Conservation (phyloP, 495 filamentous ascomycete species). For the Penicillium pulvis region DNA sequence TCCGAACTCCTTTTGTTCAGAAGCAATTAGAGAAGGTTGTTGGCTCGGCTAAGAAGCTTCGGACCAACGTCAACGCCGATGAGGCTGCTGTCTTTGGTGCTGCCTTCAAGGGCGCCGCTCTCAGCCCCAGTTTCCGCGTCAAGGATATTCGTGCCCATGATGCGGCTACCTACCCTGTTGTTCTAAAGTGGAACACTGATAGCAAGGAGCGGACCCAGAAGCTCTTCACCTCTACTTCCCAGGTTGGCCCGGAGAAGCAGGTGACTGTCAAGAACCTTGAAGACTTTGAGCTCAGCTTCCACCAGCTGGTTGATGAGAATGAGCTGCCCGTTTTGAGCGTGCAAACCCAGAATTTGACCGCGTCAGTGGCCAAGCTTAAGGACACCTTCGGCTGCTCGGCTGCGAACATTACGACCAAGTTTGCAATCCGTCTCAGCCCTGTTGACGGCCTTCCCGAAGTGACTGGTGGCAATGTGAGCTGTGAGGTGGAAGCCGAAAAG, state of each 20-base stretch:
- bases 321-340: slow-evolving; percentile 57
- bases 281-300: slow-evolving; percentile 82
- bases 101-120: slow-evolving; percentile 86
- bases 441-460: slow-evolving; percentile 85
- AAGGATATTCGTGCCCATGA: slow-evolving; percentile 90
- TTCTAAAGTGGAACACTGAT: slow-evolving; percentile 65
- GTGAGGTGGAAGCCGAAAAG: slow-evolving; percentile 74
- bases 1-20: slow-evolving; percentile 93
- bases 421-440: slow-evolving; percentile 69
- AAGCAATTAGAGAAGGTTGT: slow-evolving; percentile 78
- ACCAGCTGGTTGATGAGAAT: slow-evolving; percentile 62
- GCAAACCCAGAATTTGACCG: slow-evolving; percentile 81
- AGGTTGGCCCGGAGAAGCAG: slow-evolving; percentile 78
- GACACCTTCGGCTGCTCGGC: slow-evolving; percentile 74
- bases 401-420: slow-evolving; percentile 77
- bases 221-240: slow-evolving; percentile 79
- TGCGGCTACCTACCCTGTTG: slow-evolving; percentile 67
- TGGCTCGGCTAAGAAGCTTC: slow-evolving; percentile 74
- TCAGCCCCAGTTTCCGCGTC: slow-evolving; percentile 92
- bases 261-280: slow-evolving; percentile 83
- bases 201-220: slow-evolving; percentile 67
- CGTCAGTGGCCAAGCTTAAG: slow-evolving; percentile 71
- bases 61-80: slow-evolving; percentile 94
- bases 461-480: slow-evolving; percentile 73
- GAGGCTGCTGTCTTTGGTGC: slow-evolving; percentile 97